Conservation (phyloP, 345 rosid genomes). For the Dimocarpus longan region DNA sequence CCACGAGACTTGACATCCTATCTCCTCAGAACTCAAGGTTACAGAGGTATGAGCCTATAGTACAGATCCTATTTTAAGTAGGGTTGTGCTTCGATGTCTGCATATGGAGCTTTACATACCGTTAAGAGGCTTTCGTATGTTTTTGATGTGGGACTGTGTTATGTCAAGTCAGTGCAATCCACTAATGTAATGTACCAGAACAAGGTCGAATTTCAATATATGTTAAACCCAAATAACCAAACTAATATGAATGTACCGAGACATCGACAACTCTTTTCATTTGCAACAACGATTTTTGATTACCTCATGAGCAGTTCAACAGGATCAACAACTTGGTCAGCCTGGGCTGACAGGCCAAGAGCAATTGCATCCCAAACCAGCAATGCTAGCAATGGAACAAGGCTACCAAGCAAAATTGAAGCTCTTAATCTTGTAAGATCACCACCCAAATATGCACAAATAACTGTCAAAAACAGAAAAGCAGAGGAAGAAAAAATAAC, state of each 20-base stretch:
- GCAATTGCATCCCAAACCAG: slow-evolving; percentile 62
- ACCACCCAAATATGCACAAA: slow-evolving; percentile 67
- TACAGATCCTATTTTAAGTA: slow-evolving; percentile 20
- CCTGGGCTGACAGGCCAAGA: slow-evolving; percentile 46
- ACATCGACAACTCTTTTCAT: not conserved
- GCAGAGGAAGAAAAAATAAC: not conserved
- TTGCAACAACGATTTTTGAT: not conserved
- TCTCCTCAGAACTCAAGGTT: slow-evolving; percentile 16
- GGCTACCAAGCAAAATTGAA: slow-evolving; percentile 56
- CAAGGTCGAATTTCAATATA: not conserved
- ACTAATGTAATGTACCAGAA: not conserved
- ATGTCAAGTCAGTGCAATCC: too few species aligned
- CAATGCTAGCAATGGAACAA: slow-evolving; percentile 56
- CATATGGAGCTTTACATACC: not conserved
- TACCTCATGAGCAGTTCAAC: slow-evolving; percentile 55
- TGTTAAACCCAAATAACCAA: not conserved
- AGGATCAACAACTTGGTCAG: slow-evolving; percentile 50
- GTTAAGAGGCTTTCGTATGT: not conserved
- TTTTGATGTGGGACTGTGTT: not conserved
- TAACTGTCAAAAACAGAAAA: slow-evolving; percentile 38
- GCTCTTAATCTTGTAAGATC: slow-evolving; percentile 52
- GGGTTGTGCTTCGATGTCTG: not conserved
- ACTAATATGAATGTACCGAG: not conserved
- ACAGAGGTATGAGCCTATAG: slow-evolving; percentile 19
- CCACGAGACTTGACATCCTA: slow-evolving; percentile 1